phyloP scores from a whole-genome alignment of 371 early-diverging fungal species.

The Mucor indicus region DNA sequence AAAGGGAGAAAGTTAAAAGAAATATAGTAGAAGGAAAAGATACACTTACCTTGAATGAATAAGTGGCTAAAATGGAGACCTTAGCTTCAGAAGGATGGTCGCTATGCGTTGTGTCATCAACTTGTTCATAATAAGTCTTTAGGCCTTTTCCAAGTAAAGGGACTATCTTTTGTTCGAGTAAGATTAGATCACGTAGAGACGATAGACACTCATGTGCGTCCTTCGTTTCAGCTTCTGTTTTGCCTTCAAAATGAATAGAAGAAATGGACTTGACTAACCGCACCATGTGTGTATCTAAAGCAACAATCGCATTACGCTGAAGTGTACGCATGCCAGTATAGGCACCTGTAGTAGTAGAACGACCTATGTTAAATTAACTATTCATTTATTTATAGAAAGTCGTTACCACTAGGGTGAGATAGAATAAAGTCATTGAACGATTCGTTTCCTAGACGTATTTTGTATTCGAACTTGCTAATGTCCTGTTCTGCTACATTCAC shows the following conservation, averaged over 20 bases:
- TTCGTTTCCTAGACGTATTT: neutral
- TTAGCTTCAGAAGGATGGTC: constrained; percentile 32
- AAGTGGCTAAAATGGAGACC: constrained; percentile 35
- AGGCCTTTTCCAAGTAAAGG: constrained; percentile 45
- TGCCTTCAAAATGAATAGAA: constrained; percentile 31
- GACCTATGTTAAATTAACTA: neutral
- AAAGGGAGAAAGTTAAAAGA: neutral
- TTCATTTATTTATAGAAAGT: neutral
- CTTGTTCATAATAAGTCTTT: constrained; percentile 33
- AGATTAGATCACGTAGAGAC: constrained; percentile 25
- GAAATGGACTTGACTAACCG: constrained; percentile 48
- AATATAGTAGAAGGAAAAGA: neutral
- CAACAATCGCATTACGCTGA: constrained; percentile 38
- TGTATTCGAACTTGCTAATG: constrained; percentile 13
- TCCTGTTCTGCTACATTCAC: constrained; percentile 13
- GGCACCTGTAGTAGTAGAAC: constrained; percentile 26
- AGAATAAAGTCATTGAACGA: constrained; percentile 34
- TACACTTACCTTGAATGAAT: constrained; percentile 35
- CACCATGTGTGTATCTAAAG: constrained; percentile 45
- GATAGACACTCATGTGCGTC: constrained; percentile 20
- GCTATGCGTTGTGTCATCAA: constrained; percentile 13
- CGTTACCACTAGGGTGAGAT: constrained; percentile 38
- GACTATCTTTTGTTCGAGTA: constrained; percentile 32
- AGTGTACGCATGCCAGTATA: constrained; percentile 57
- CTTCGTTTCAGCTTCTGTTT: constrained; percentile 18